These are phyloP conservation scores for Carex parvula DNA, from an alignment of 176 grass and related monocot species.

Conservation along the genomic window DNA sequence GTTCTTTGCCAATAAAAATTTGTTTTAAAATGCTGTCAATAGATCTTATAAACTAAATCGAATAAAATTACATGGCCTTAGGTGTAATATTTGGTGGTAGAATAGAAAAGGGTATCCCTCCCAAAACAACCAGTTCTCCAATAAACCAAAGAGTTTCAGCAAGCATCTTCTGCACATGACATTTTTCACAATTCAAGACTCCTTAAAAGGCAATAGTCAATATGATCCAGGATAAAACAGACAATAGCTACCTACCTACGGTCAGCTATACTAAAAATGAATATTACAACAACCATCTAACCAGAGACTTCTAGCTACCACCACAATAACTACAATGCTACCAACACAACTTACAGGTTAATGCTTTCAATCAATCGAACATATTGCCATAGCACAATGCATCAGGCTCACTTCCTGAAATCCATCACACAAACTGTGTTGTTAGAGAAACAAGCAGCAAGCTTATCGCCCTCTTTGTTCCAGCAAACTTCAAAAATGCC, in stretches of 20 bases:
- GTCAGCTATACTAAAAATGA: constrained; percentile 19
- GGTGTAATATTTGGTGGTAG: neutral
- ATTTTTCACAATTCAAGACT: neutral
- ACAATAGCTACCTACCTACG: constrained; percentile 17
- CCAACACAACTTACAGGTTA: constrained; percentile 16
- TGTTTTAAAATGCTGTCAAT: too few species aligned
- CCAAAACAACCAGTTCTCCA: neutral
- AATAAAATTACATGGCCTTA: neutral
- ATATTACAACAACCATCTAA: constrained; percentile 24
- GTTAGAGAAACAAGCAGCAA: constrained; percentile 90
- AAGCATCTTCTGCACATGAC: neutral
- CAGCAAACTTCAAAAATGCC: constrained; percentile 99
- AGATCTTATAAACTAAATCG: too few species aligned
- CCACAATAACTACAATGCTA: constrained; percentile 8
- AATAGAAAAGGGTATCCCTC: neutral
- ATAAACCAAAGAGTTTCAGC: neutral
- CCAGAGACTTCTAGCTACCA: neutral
- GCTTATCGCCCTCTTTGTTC: constrained; percentile 97
- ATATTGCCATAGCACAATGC: neutral
- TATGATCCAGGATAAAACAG: neutral
- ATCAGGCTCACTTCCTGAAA: constrained; percentile 64
- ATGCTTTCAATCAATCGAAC: neutral
- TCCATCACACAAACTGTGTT: constrained; percentile 91
- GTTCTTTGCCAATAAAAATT: too few species aligned
- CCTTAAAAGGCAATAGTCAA: neutral